A percentile compares a stretch with the other conserved stretches of the same genome.
Evolutionary conservation across 164 flowering plant species (phyloP).

Genomic region (Sextonia rubra): DNA sequence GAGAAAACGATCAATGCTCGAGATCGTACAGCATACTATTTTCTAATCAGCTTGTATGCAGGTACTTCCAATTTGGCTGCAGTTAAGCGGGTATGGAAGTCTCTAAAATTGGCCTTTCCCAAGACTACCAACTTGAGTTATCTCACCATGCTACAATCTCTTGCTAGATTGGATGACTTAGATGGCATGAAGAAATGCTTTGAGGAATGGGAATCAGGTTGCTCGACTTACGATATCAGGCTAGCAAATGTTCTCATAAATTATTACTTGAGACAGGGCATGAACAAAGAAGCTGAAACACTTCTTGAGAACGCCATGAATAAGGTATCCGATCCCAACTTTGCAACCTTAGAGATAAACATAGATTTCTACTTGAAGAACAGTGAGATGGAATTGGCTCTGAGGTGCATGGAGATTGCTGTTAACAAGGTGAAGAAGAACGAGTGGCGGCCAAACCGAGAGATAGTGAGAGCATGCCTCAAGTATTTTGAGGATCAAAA

Average conservation of each 20-base stretch:
- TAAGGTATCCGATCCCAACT: conserved; percentile 25
- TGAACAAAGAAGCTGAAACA: conserved; percentile 52
- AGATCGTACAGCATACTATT: conserved; percentile 48
- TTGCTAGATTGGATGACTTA: conserved; percentile 42
- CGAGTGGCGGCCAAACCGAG: conserved; percentile 40
- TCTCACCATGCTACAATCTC: conserved; percentile 53
- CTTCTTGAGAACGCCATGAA: conserved; percentile 25
- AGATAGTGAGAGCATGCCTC: conserved; percentile 30
- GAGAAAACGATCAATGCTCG: conserved; percentile 28
- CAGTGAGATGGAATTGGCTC: conserved; percentile 30
- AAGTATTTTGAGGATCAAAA: conserved; percentile 32
- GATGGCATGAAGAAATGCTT: conserved; percentile 36
- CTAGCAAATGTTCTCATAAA: conserved; percentile 32
- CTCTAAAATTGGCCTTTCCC: conserved; percentile 33
- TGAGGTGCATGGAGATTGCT: conserved; percentile 36
- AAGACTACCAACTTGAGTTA: conserved; percentile 42
- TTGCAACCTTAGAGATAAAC: conserved; percentile 35
- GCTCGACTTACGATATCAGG: conserved; percentile 43
- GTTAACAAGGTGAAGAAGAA: conserved; percentile 19
- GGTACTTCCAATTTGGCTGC: conserved; percentile 32
- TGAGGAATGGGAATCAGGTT: conserved; percentile 57
- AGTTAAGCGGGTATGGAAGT: conserved; percentile 53
- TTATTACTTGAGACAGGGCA: conserved; percentile 35
- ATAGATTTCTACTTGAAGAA: conserved; percentile 39
- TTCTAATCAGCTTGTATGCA: conserved; percentile 54